Conservation (phyloP, 768 basidiomycete genomes). For the Tricholoma bakamatsutake region DNA sequence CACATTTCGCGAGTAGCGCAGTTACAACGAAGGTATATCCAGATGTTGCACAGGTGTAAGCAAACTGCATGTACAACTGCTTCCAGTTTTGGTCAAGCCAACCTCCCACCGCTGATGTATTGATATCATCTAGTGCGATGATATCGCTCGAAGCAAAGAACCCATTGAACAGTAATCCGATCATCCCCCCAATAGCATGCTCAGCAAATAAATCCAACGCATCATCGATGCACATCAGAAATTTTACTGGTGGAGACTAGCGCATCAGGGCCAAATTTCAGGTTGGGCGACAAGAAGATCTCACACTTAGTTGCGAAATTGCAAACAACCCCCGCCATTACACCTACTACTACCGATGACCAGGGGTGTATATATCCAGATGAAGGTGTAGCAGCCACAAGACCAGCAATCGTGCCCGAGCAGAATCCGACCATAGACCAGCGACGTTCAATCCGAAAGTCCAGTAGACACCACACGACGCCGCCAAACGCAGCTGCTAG, state of each 20-base stretch:
- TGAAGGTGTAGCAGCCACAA: constrained; percentile 86
- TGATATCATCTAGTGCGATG: constrained; percentile 65
- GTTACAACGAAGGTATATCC: constrained; percentile 60
- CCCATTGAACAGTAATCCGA: constrained; percentile 67
- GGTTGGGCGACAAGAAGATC: constrained; percentile 17
- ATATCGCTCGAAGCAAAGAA: constrained; percentile 67
- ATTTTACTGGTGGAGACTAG: constrained; percentile 47
- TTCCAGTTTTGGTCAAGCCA: constrained; percentile 76
- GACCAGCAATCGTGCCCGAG: constrained; percentile 85
- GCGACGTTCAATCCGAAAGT: constrained; percentile 74
- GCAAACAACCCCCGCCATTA: constrained; percentile 63
- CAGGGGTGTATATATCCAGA: constrained; percentile 78
- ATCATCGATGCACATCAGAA: constrained; percentile 71
- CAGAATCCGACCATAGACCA: constrained; percentile 92
- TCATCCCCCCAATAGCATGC: constrained; percentile 80
- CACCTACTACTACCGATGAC: constrained; percentile 70
- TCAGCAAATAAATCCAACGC: constrained; percentile 90
- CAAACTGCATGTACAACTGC: constrained; percentile 75
- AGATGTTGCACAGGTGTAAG: constrained; percentile 52
- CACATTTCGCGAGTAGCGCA: constrained; percentile 48
- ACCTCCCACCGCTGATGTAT: constrained; percentile 46
- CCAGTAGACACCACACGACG: constrained; percentile 76
- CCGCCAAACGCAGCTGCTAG: constrained; percentile 77
- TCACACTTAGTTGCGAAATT: constrained; percentile 82
- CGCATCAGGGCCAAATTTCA: neutral